phyloP scores from a whole-genome alignment of 2,329 filamentous ascomycete species.

The Orbilia ellipsospora region DNA sequence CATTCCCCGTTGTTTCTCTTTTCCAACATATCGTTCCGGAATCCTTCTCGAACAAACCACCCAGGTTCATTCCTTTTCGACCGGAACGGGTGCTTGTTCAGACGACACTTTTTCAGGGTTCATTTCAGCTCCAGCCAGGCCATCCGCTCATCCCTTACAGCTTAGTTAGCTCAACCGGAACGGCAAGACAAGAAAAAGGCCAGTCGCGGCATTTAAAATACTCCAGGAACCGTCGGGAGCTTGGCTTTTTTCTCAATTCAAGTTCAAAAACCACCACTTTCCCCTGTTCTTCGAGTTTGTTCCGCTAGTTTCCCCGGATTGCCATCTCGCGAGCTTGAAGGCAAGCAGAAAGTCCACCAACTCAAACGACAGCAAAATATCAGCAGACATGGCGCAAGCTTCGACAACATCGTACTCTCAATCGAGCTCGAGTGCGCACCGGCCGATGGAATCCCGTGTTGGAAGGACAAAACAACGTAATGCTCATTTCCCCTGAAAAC shows the following conservation, averaged over 20 bases:
- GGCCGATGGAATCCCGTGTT: constrained; percentile 52
- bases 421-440: constrained; percentile 33
- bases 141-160: constrained; percentile 19
- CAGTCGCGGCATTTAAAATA: constrained; percentile 12
- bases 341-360: constrained; percentile 1
- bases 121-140: constrained; percentile 33
- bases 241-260: background rate
- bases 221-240: constrained; percentile 23
- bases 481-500: constrained; percentile 48
- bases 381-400: constrained; percentile 45
- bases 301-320: constrained; percentile 1
- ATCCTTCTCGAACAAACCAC: constrained; percentile 22
- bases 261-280: constrained; percentile 1
- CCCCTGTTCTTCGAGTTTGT: background rate
- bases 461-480: constrained; percentile 55
- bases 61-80: constrained; percentile 29
- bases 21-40: constrained; percentile 7
- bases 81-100: constrained; percentile 32
- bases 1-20: constrained; percentile 5
- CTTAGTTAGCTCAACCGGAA: constrained; percentile 17
- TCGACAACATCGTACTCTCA: constrained; percentile 52
- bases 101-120: constrained; percentile 38
- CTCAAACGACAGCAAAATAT: background rate
- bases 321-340: background rate
- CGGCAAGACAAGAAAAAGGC: background rate